phyloP scores from a whole-genome alignment of 495 filamentous ascomycete genomes.

The Tuber calosporum region DNA sequence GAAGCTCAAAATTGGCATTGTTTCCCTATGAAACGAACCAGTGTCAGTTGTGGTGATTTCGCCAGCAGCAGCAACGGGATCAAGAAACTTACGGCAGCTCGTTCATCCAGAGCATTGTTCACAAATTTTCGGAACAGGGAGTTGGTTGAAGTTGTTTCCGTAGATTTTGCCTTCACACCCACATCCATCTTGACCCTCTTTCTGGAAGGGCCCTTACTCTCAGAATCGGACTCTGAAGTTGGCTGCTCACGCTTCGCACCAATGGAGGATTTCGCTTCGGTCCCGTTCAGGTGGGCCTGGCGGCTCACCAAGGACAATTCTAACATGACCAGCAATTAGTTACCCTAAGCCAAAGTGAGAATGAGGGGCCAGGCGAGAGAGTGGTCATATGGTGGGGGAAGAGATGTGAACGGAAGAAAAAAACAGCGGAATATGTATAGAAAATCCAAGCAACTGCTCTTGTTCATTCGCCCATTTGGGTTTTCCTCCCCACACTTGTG shows the following conservation, averaged over 20 bases:
- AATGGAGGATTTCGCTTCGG: not conserved
- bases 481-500: not conserved
- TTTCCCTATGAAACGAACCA: conserved; percentile 29
- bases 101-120: conserved; percentile 36
- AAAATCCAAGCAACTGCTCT: not conserved
- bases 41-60: conserved; percentile 12
- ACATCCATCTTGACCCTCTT: conserved; percentile 8
- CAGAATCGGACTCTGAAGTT: conserved; percentile 13
- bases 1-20: conserved; percentile 29
- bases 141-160: conserved; percentile 10
- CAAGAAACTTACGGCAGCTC: conserved; percentile 28
- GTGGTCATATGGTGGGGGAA: not conserved
- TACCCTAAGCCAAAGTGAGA: not conserved
- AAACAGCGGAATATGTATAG: not conserved
- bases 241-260: conserved; percentile 17
- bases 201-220: not conserved
- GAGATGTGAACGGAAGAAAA: not conserved
- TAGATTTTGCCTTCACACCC: conserved; percentile 8
- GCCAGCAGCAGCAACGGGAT: conserved; percentile 2
- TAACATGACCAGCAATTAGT: not conserved
- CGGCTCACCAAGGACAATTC: not conserved
- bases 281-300: conserved; percentile 11
- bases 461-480: not conserved
- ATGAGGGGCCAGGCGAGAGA: not conserved
- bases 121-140: conserved; percentile 37